A percentile compares a stretch with the other conserved stretches of the same genome.
phyloP scores from a whole-genome alignment of 495 filamentous ascomycete species.

The Peziza echinospora region DNA sequence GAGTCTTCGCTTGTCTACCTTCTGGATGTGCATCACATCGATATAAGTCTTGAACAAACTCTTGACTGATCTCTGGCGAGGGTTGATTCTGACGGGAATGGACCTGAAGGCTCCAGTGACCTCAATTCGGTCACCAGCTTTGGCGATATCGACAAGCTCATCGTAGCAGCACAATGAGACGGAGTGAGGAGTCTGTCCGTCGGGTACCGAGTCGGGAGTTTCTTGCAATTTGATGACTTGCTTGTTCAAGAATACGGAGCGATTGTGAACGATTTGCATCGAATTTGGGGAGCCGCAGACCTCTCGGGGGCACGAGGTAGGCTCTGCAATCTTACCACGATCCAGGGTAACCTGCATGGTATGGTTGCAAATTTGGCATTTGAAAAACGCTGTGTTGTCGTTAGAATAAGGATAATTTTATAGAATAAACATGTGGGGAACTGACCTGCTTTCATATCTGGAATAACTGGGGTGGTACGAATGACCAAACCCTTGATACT shows the following conservation, averaged over 20 bases:
- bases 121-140: slow-evolving; percentile 88
- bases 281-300: slow-evolving; percentile 71
- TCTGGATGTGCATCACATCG: slow-evolving; percentile 86
- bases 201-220: slow-evolving; percentile 80
- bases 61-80: slow-evolving; percentile 78
- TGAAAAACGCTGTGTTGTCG: slow-evolving; percentile 53
- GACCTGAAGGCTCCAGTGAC: slow-evolving; percentile 93
- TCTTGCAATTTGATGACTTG: slow-evolving; percentile 98
- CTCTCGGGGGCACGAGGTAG: slow-evolving; percentile 68
- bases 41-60: slow-evolving; percentile 94
- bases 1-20: slow-evolving; percentile 82
- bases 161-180: slow-evolving; percentile 93
- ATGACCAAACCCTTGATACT: slow-evolving; percentile 95
- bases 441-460: slow-evolving; percentile 87
- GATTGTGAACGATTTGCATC: slow-evolving; percentile 96
- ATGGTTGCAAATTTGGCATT: slow-evolving; percentile 78
- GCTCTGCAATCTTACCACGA: slow-evolving; percentile 87
- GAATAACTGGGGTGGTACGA: slow-evolving; percentile 83
- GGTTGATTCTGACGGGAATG: slow-evolving; percentile 86
- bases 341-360: slow-evolving; percentile 79
- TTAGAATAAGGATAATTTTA: neutral
- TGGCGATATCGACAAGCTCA: slow-evolving; percentile 91
- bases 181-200: slow-evolving; percentile 94
- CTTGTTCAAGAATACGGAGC: slow-evolving; percentile 85
- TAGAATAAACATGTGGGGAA: neutral